Conservation (phyloP, 2,329 filamentous ascomycete genomes). For the Colletotrichum sidae region DNA sequence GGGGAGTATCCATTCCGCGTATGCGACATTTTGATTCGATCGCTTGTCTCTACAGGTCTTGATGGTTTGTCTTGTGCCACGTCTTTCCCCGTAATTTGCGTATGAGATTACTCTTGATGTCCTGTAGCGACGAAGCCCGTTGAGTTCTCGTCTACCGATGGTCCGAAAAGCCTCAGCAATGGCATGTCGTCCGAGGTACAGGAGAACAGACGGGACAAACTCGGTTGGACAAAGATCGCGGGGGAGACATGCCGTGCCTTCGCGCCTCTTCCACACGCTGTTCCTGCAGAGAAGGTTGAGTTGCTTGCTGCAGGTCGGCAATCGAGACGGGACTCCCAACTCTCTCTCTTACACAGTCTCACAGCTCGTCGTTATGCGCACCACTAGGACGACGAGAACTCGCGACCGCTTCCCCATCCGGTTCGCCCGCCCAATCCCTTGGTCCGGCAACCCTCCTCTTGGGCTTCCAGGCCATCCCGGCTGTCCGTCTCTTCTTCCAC, state of each 20-base stretch:
- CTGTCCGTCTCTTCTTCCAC: too few relatives aligned
- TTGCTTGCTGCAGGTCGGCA: constrained; percentile 23
- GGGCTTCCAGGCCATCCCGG: not conserved
- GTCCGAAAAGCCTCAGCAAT: too few relatives aligned
- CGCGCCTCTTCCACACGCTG: not conserved
- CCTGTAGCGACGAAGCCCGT: too few relatives aligned
- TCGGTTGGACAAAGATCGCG: not conserved
- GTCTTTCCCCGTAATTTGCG: too few relatives aligned
- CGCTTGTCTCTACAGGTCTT: not conserved
- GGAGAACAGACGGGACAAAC: too few relatives aligned
- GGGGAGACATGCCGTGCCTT: not conserved
- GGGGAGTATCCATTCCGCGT: constrained; percentile 3
- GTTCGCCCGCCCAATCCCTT: not conserved
- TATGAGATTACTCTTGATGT: too few relatives aligned
- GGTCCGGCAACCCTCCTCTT: not conserved
- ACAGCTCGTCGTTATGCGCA: constrained; percentile 3
- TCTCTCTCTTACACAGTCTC: not conserved
- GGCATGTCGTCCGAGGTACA: too few relatives aligned
- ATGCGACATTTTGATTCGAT: constrained; percentile 6
- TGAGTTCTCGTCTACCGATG: too few relatives aligned
- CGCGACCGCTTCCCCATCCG: constrained; percentile 5
- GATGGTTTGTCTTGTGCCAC: too few relatives aligned
- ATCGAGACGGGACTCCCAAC: constrained; percentile 6
- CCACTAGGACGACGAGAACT: constrained; percentile 8
- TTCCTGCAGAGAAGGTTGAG: constrained; percentile 6